Conservation (phyloP, 768 basidiomycete species). For the Tricholoma matsutake region DNA sequence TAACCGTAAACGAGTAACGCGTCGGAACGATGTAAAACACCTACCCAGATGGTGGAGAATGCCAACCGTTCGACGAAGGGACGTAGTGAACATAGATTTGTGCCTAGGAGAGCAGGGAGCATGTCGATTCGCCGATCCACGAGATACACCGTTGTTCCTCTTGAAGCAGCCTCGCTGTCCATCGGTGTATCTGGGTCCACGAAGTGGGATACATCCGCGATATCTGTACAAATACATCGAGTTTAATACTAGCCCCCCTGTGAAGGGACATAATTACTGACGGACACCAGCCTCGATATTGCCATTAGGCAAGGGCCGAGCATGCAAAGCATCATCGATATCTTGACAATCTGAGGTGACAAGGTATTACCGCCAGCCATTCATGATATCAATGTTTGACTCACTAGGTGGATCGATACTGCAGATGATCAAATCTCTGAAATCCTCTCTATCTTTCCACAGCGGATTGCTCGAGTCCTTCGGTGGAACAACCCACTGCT, state of each 20-base stretch:
- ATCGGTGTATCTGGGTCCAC: conserved; percentile 91
- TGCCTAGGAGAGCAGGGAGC: conserved; percentile 90
- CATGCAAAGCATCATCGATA: conserved; percentile 97
- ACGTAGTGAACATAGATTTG: conserved; percentile 90
- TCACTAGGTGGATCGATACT: conserved; percentile 95
- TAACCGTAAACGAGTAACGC: conserved; percentile 5
- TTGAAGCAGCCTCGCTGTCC: conserved; percentile 93
- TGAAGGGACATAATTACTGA: conserved; percentile 45
- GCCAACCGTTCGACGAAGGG: conserved; percentile 93
- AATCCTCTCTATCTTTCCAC: conserved; percentile 87
- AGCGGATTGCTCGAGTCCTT: conserved; percentile 45
- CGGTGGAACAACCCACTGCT: conserved; percentile 87
- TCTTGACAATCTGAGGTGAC: conserved; percentile 78
- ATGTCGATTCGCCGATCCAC: conserved; percentile 99
- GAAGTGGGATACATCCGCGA: conserved; percentile 97
- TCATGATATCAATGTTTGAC: conserved; percentile 5
- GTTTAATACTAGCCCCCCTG: background rate
- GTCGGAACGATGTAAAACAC: conserved; percentile 6
- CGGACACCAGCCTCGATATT: conserved; percentile 98
- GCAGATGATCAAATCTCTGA: conserved; percentile 83
- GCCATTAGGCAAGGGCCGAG: conserved; percentile 80
- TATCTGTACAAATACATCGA: conserved; percentile 52
- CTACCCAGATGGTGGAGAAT: conserved; percentile 94
- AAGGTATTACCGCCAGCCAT: background rate
- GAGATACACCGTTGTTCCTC: conserved; percentile 96